A percentile compares a stretch with the other conserved stretches of the same genome.
Evolutionary conservation across 129 eudicot species (phyloP).

Genomic region (Centaurea solstitialis): DNA sequence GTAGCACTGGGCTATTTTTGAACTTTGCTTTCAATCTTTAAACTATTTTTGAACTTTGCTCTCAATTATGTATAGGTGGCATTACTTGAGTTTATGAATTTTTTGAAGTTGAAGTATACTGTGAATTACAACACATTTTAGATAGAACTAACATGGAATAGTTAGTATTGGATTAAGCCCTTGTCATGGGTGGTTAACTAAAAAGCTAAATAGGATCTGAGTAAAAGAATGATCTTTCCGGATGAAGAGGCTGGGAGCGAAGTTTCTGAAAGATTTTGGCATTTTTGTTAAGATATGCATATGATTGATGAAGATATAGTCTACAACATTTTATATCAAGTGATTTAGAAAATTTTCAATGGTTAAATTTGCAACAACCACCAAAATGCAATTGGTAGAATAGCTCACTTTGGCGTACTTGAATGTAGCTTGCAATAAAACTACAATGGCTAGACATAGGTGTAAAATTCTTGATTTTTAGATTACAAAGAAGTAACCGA

Average conservation of each 20-base stretch:
- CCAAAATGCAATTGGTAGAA: neutral
- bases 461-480: too few relatives aligned
- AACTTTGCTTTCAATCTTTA: neutral
- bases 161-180: neutral
- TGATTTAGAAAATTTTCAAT: neutral
- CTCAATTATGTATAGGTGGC: neutral
- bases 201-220: neutral
- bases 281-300: neutral
- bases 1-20: neutral
- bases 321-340: neutral
- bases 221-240: neutral
- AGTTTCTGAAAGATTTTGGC: neutral
- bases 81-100: neutral
- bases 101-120: neutral
- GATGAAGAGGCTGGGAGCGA: neutral
- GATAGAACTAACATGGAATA: neutral
- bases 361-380: neutral
- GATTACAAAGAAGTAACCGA: too few relatives aligned
- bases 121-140: neutral
- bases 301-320: neutral
- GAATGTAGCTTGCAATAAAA: too few relatives aligned
- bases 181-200: neutral
- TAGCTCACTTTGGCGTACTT: neutral
- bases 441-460: too few relatives aligned
- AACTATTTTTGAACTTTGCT: neutral